phyloP scores from a whole-genome alignment of 805 yeast species.

The Candida broadrunensis region DNA sequence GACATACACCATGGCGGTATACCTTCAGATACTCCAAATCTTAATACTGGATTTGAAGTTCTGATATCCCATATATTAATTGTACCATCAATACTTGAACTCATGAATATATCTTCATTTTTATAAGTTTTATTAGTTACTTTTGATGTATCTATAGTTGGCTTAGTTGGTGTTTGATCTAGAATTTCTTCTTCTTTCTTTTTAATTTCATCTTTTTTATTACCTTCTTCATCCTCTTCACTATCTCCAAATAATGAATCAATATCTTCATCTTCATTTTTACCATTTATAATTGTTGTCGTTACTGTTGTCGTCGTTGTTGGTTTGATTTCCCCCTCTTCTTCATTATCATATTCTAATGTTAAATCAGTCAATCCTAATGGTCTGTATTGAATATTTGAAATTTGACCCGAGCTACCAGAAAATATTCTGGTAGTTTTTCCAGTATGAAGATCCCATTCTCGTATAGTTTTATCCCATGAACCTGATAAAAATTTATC shows the following conservation, averaged over 20 bases:
- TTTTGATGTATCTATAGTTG: constrained; percentile 10
- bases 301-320: neutral
- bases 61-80: constrained; percentile 83
- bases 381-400: constrained; percentile 72
- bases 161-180: constrained; percentile 11
- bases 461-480: constrained; percentile 80
- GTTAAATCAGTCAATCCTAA: constrained; percentile 44
- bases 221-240: constrained; percentile 24
- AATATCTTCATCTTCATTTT: constrained; percentile 12
- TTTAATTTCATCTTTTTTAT: constrained; percentile 16
- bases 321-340: neutral
- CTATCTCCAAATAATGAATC: constrained; percentile 18
- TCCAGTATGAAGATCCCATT: constrained; percentile 88
- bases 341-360: constrained; percentile 21
- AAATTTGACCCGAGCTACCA: constrained; percentile 74
- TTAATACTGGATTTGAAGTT: constrained; percentile 38
- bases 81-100: constrained; percentile 82
- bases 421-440: constrained; percentile 43
- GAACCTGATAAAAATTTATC: constrained; percentile 72
- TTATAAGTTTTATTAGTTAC: constrained; percentile 21
- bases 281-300: neutral
- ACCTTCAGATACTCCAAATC: constrained; percentile 53
- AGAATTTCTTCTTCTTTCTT: constrained; percentile 11
- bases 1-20: constrained; percentile 95
- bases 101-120: constrained; percentile 57